A percentile compares a stretch with the other conserved stretches of the same genome.
Evolutionary conservation across 106 monocot genomes (phyloP).

Genomic region (Dendrobium catenatum): DNA sequence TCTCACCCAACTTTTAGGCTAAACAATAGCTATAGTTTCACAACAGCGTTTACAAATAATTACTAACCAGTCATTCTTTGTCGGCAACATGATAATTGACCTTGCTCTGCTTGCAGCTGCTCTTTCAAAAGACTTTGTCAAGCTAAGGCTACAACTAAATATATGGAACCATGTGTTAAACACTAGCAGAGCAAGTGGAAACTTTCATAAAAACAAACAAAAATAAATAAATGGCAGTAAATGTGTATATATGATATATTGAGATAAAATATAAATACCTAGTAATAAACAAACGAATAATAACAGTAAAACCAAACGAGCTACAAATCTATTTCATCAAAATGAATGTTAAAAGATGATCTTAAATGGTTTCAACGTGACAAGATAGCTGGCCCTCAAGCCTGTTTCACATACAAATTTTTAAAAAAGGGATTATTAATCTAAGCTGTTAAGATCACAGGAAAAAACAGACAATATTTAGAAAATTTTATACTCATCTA

Average conservation of each 20-base stretch:
- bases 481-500: not conserved
- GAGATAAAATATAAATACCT: not conserved
- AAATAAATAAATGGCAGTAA: not conserved
- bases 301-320: not conserved
- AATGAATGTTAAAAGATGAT: not conserved
- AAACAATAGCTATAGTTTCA: not conserved
- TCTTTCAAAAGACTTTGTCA: slow-evolving; percentile 97
- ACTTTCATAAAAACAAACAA: not conserved
- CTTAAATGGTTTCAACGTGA: not conserved
- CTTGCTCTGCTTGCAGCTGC: slow-evolving; percentile 90
- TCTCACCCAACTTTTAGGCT: not conserved
- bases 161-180: slow-evolving; percentile 9
- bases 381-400: not conserved
- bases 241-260: not conserved
- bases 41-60: not conserved
- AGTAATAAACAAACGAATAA: not conserved
- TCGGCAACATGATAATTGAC: slow-evolving; percentile 73
- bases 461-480: not conserved
- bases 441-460: not conserved
- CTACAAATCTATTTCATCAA: not conserved
- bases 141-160: slow-evolving; percentile 88
- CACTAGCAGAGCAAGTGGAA: not conserved
- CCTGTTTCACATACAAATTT: not conserved
- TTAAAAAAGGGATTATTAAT: not conserved
- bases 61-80: slow-evolving; percentile 71